Evolutionary conservation across 805 yeast genomes (phyloP).

Genomic region (Jamesozyma spencerorum): DNA sequence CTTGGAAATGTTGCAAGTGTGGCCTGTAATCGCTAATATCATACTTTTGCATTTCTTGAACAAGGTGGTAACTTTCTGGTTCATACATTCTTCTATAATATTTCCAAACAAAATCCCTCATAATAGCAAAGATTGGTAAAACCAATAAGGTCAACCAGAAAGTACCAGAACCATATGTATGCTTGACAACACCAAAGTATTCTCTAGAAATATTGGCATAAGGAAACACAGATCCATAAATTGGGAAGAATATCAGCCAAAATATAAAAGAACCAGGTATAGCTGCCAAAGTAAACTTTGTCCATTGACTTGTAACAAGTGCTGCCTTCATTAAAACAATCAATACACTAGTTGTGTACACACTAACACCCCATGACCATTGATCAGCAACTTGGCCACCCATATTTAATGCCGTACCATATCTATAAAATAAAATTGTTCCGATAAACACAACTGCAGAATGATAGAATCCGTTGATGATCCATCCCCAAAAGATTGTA

Average conservation of each 20-base stretch:
- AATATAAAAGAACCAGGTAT: constrained; percentile 87
- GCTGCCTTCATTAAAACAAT: constrained; percentile 96
- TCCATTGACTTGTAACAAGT: constrained; percentile 85
- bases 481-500: constrained; percentile 94
- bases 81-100: constrained; percentile 83
- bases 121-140: constrained; percentile 64
- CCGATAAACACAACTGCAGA: constrained; percentile 77
- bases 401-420: constrained; percentile 50
- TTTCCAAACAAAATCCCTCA: constrained; percentile 90
- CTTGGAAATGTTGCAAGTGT: constrained; percentile 93
- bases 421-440: constrained; percentile 54
- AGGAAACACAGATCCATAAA: constrained; percentile 81
- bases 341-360: constrained; percentile 76
- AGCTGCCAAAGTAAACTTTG: constrained; percentile 81
- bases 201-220: constrained; percentile 71
- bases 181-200: constrained; percentile 68
- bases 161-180: constrained; percentile 63
- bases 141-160: constrained; percentile 81
- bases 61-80: constrained; percentile 90
- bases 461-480: constrained; percentile 88
- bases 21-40: constrained; percentile 91
- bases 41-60: constrained; percentile 93
- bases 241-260: constrained; percentile 83
- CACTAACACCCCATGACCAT: constrained; percentile 92
- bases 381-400: constrained; percentile 71